phyloP scores from a whole-genome alignment of 805 yeast species.

The Priceomyces fermenticarens region DNA sequence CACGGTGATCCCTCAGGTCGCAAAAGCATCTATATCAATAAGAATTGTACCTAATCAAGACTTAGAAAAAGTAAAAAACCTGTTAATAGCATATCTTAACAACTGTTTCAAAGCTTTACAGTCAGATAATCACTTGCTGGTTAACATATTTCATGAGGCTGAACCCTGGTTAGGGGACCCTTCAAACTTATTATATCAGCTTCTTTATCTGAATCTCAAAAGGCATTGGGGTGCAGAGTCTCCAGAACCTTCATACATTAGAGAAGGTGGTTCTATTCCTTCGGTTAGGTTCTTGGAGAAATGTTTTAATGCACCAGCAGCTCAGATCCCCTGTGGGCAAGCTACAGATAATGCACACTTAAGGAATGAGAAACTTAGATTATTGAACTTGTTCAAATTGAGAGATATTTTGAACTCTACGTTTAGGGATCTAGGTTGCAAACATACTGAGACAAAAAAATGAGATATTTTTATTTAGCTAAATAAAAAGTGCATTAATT shows the following conservation, averaged over 20 bases:
- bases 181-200: conserved; percentile 65
- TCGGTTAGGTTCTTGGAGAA: conserved; percentile 82
- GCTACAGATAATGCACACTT: conserved; percentile 92
- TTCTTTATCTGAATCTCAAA: conserved; percentile 58
- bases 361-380: conserved; percentile 78
- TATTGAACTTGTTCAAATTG: conserved; percentile 73
- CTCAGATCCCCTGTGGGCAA: conserved; percentile 96
- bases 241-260: conserved; percentile 72
- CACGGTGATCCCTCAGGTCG: conserved; percentile 84
- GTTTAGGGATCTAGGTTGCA: conserved; percentile 36
- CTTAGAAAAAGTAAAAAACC: conserved; percentile 51
- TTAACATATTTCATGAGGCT: conserved; percentile 75
- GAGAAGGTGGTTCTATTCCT: conserved; percentile 98
- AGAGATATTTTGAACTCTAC: conserved; percentile 60
- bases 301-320: conserved; percentile 80
- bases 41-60: conserved; percentile 90
- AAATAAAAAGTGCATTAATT: conserved; percentile 8
- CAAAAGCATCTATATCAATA: conserved; percentile 72
- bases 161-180: conserved; percentile 97
- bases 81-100: conserved; percentile 46
- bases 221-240: conserved; percentile 68
- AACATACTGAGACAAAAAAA: neutral
- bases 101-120: conserved; percentile 45
- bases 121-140: conserved; percentile 59
- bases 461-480: neutral